Conservation (phyloP, 2,329 filamentous ascomycete genomes). For the Aspergillus tanneri region DNA sequence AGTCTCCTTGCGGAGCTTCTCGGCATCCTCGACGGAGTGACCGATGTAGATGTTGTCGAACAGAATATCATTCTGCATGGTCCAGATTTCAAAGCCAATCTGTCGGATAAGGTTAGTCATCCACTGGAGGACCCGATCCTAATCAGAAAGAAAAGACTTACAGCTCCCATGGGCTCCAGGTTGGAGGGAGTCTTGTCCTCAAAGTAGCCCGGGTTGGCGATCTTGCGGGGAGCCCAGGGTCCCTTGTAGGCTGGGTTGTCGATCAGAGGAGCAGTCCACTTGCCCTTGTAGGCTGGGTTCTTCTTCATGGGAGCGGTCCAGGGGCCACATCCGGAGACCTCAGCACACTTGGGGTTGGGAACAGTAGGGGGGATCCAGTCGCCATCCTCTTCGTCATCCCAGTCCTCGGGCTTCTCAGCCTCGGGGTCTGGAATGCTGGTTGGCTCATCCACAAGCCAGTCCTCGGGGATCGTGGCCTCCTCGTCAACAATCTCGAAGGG, state of each 20-base stretch:
- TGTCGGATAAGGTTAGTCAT: conserved; percentile 37
- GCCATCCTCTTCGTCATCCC: conserved; percentile 99
- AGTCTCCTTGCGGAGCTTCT: conserved; percentile 82
- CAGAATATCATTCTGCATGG: conserved; percentile 97
- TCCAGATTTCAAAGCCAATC: conserved; percentile 99
- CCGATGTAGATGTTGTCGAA: conserved; percentile 99
- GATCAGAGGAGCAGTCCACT: conserved; percentile 88
- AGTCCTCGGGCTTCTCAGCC: conserved; percentile 96
- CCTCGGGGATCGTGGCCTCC: conserved; percentile 84
- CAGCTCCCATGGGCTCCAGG: conserved; percentile 96
- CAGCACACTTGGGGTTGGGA: conserved; percentile 92
- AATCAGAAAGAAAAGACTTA: conserved; percentile 55
- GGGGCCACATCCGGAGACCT: conserved; percentile 87
- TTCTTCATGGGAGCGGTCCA: conserved; percentile 90
- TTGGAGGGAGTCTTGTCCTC: conserved; percentile 97
- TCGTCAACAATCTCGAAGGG: conserved; percentile 95
- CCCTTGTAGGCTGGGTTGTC: conserved; percentile 99
- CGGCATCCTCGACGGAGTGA: conserved; percentile 90
- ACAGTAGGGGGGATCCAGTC: conserved; percentile 92
- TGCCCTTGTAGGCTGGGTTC: conserved; percentile 98
- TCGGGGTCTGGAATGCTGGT: conserved; percentile 83
- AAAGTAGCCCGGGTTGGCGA: conserved; percentile 91
- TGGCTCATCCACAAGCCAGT: conserved; percentile 93
- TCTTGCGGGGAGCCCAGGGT: conserved; percentile 89
- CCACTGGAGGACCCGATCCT: background rate